Evolutionary conservation across 1,284 basidiomycete species (phyloP), one percentile per base, ranked within the genome.

Genomic region (Coriolopsis trogii): DNA sequence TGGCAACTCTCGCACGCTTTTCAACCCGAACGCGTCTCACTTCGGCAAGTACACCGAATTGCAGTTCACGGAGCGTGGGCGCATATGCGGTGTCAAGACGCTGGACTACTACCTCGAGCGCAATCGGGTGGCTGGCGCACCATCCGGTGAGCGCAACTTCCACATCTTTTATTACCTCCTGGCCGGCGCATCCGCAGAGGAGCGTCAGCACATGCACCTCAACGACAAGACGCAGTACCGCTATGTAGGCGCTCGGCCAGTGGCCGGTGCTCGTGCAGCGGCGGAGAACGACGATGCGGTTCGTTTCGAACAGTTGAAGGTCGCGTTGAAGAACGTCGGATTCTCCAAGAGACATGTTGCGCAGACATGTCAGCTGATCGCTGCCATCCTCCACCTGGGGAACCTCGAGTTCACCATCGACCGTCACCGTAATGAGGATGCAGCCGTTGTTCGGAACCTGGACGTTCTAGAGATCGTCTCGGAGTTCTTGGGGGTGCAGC

Each of bases 81-180:
- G 93, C 10, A 74, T 99, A 0, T 85, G 82, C 46, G 96, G 97
- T 59, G 76, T 95, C 67, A 99, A 98, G 72, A 96, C 93, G 0
- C 86, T 98, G 60, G 94, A 98, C 66, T 99, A 99, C 75, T 98
- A 96, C 73, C 82, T 99, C 51, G 95, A 99, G 70, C 82, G 91
- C 39, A 89, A 87, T 53, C 84, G 93, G 15, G 91, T 96, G 16
- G 81, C 89, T 4, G 84, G 85, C 34, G 84, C 88, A 0, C 88
- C 88, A 3, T 89, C 83, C 0, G 93, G 93, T 48, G 93, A 97
- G 70, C 84, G 95, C 23, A 98, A 96, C 63, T 99, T 98, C 71
- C 95, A 98, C 70, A 91, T 96, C 41, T 97, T 98, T 72, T 96
- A 98, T 71, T 95, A 97, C 71, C 84, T 98, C 63, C 84, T 95